These are phyloP conservation scores for Cyclocybe cylindracea DNA, from an alignment of 768 basidiomycete genomes.

Conservation along the genomic window DNA sequence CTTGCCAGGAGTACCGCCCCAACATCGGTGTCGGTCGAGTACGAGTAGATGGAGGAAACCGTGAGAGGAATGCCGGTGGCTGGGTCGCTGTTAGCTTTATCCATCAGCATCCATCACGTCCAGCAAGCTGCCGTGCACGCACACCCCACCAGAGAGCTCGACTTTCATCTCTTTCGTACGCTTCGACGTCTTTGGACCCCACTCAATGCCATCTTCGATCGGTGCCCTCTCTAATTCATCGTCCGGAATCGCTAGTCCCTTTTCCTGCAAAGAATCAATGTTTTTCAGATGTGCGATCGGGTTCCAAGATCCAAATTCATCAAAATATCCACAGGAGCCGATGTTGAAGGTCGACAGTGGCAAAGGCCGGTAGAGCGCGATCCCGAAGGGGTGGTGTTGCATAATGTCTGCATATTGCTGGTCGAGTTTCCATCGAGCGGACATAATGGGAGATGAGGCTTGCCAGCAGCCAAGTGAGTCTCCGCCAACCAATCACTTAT, in stretches of 20 bases:
- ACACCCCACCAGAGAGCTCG: slow-evolving; percentile 21
- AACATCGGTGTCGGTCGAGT: slow-evolving; percentile 14
- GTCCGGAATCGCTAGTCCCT: slow-evolving; percentile 12
- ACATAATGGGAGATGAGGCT: not conserved
- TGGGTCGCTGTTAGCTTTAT: slow-evolving; percentile 8
- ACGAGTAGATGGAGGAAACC: slow-evolving; percentile 20
- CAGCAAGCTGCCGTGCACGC: slow-evolving; percentile 2
- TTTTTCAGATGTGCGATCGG: slow-evolving; percentile 18
- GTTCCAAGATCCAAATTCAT: slow-evolving; percentile 21
- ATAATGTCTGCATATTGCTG: slow-evolving; percentile 21
- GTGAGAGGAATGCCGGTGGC: slow-evolving; percentile 18
- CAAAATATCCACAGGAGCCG: slow-evolving; percentile 23
- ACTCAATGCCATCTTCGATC: slow-evolving; percentile 17
- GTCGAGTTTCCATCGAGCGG: slow-evolving; percentile 14
- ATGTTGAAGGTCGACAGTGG: slow-evolving; percentile 11
- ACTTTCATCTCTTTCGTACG: slow-evolving; percentile 13
- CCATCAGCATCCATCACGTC: not conserved
- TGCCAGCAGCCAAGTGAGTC: not conserved
- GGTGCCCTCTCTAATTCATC: slow-evolving; percentile 18
- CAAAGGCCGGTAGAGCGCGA: slow-evolving; percentile 21
- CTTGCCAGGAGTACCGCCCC: slow-evolving; percentile 22
- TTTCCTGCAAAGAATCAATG: slow-evolving; percentile 5
- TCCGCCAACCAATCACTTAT: too few relatives aligned
- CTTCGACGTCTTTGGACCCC: slow-evolving; percentile 21
- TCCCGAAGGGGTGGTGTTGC: slow-evolving; percentile 24